These are phyloP conservation scores for Allantophomopsis lycopodina DNA, from an alignment of 2,329 filamentous ascomycete species.

Conservation along the genomic window DNA sequence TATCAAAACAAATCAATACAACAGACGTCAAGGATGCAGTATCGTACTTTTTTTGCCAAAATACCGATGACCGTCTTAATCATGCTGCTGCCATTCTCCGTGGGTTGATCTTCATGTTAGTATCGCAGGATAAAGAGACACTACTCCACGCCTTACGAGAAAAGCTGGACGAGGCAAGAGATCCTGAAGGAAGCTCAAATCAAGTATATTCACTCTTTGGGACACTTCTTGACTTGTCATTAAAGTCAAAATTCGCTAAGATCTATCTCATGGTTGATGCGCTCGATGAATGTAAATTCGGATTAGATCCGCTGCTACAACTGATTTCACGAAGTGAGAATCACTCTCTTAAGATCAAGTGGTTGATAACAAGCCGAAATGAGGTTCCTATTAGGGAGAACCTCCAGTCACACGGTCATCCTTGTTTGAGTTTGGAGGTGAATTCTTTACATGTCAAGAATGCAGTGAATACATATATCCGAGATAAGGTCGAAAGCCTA, in stretches of 20 bases:
- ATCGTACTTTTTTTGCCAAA: conserved; percentile 28
- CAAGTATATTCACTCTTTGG: conserved; percentile 19
- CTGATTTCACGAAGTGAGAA: conserved; percentile 16
- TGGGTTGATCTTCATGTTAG: conserved; percentile 25
- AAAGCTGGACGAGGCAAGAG: conserved; percentile 20
- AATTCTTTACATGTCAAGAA: conserved; percentile 22
- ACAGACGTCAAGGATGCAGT: conserved; percentile 2
- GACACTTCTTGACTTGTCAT: conserved; percentile 22
- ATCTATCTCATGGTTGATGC: conserved; percentile 28
- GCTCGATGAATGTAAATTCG: conserved; percentile 27
- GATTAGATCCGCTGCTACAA: conserved; percentile 18
- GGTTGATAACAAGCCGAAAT: conserved; percentile 30
- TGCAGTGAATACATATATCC: conserved; percentile 22
- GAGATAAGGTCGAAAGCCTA: conserved; percentile 18
- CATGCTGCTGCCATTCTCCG: conserved; percentile 24
- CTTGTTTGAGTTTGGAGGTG: conserved; percentile 13
- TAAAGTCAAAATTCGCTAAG: conserved; percentile 4
- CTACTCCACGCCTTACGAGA: conserved; percentile 21
- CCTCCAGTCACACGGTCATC: conserved; percentile 8
- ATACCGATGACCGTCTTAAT: conserved; percentile 20
- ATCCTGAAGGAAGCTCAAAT: background rate
- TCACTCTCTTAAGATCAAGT: conserved; percentile 19
- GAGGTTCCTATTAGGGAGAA: conserved; percentile 20
- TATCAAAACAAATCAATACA: conserved; percentile 10
- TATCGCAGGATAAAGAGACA: conserved; percentile 14